Percentiles rank a stretch among this genome's conserved stretches.
phyloP scores from a whole-genome alignment of 495 filamentous ascomycete species.

The Trichocladium uniseriatum region DNA sequence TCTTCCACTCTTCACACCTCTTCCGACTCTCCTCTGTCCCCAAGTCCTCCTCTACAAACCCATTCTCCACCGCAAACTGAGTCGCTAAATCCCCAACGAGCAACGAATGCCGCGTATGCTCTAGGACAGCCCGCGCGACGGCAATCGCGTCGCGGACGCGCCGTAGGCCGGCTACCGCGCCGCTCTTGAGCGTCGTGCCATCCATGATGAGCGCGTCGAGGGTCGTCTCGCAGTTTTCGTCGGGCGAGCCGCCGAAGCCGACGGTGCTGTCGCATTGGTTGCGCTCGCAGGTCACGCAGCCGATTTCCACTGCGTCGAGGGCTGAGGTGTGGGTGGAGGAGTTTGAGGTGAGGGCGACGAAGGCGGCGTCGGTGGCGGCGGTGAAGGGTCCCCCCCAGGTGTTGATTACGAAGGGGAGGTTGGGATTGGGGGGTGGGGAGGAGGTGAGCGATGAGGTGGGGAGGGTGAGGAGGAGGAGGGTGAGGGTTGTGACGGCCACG shows the following conservation, averaged over 20 bases:
- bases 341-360: conserved; percentile 18
- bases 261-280: conserved; percentile 40
- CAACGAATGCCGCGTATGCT: conserved; percentile 38
- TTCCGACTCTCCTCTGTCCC: conserved; percentile 26
- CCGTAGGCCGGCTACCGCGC: conserved; percentile 38
- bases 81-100: conserved; percentile 39
- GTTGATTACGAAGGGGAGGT: conserved; percentile 38
- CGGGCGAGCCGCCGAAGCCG: conserved; percentile 39
- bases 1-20: conserved; percentile 32
- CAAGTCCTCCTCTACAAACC: conserved; percentile 33
- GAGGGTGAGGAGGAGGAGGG: conserved; percentile 3
- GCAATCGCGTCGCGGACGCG: conserved; percentile 34
- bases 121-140: conserved; percentile 38
- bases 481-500: not conserved
- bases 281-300: conserved; percentile 37
- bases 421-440: conserved; percentile 9
- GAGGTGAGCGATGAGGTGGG: not conserved
- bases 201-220: conserved; percentile 42
- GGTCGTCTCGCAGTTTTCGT: conserved; percentile 41
- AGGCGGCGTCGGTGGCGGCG: conserved; percentile 41
- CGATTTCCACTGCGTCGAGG: conserved; percentile 35
- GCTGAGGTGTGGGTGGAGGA: conserved; percentile 19
- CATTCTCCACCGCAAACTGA: conserved; percentile 36
- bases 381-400: conserved; percentile 40
- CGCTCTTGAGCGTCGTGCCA: conserved; percentile 36